These are phyloP conservation scores for Heliamphora pulchella DNA, from an alignment of 179 eudicot genomes.

Conservation along the genomic window DNA sequence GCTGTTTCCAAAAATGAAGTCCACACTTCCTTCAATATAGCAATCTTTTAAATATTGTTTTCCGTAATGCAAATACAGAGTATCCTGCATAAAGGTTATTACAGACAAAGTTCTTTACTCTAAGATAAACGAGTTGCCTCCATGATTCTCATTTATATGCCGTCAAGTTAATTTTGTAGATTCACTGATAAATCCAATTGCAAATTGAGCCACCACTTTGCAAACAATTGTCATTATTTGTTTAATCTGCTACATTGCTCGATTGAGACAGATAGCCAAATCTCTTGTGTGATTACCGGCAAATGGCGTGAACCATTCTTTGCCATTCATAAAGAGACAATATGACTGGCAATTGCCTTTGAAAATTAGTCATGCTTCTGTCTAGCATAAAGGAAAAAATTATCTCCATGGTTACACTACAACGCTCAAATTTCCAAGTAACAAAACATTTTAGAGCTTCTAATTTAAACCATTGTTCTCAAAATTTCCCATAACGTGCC, in stretches of 20 bases:
- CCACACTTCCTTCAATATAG: conserved; percentile 94
- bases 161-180: neutral
- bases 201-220: neutral
- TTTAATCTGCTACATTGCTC: neutral
- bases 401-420: too few relatives aligned
- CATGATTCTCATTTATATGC: neutral
- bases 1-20: conserved; percentile 93
- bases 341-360: neutral
- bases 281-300: neutral
- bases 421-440: too few relatives aligned
- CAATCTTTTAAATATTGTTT: conserved; percentile 85
- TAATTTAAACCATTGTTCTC: too few relatives aligned
- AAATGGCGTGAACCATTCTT: neutral
- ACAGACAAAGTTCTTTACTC: neutral
- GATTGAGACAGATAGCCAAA: neutral
- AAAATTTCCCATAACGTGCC: too few relatives aligned
- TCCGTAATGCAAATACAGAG: conserved; percentile 86
- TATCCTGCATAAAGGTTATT: conserved; percentile 46
- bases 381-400: neutral
- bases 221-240: neutral
- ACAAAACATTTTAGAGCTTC: too few relatives aligned
- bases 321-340: neutral
- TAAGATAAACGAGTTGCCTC: neutral
- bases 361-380: neutral
- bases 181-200: conserved; percentile 3